Base-by-base conservation (phyloP, 345 rosid genomes). In the Passiflora organensis region DNA sequence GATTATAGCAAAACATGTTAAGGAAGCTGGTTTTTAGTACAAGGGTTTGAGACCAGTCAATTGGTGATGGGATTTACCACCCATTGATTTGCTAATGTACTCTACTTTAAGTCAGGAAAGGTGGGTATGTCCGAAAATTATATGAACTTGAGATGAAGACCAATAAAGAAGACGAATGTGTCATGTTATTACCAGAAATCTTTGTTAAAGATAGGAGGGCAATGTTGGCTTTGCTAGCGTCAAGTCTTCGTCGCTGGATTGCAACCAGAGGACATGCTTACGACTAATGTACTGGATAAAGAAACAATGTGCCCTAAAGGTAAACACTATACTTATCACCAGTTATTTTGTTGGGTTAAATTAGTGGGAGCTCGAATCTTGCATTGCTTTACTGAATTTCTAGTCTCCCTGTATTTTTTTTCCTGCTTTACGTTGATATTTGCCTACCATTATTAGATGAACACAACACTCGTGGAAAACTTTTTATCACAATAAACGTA, bases 291-390 rank as follows among this genome's bases (percentile, higher is more conserved):
- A 55, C 56, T 56, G 43, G 57, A 43, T 43, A 63, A 59, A 56
- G 49, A 43, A 38, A 45, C 48, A 22, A 57, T 39, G 53, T 58
- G 48, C 14, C 73, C 56, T 48, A 60, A 71, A 67, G 73, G 4
- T 64, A 13, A n/a, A 51, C 72, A 70, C n/a, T 23, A 15, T 15
- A 36, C 48, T 13, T 18, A 45, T 64, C 58, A 20, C 11, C n/a
- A n/a, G 59, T 59, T 28, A 47, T 25, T 64, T 39, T 8, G 65
- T 48, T 59, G 66, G 50, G 43, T 51, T 37, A 20, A 67, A 18
- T 61, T 61, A n/a, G n/a, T n/a, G 63, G 64, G 43, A 41, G 58
- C 58, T 49, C 53, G 57, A 64, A 58, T 54, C 65, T 49, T 23
- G 24, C 61, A 6, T 49, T n/a, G n/a, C n/a, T 69, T 41, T 52